phyloP scores from a whole-genome alignment of 306 rosid genomes.

The Vigna unguiculata region DNA sequence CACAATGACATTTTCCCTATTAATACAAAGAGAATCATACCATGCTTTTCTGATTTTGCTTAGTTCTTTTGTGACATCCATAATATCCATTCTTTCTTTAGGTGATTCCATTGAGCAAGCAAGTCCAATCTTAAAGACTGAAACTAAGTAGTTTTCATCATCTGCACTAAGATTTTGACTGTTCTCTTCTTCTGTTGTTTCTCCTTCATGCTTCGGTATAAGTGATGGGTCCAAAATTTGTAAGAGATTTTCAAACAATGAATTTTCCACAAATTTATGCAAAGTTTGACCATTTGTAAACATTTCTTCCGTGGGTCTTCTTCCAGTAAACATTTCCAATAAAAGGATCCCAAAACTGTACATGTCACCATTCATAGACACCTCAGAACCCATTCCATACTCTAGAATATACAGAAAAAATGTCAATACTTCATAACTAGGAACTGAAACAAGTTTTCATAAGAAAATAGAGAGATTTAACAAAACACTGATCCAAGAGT shows the following conservation, averaged over 20 bases:
- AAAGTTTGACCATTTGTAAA: background rate
- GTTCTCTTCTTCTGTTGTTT: background rate
- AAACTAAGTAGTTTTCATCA: background rate
- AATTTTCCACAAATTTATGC: background rate
- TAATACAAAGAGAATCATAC: background rate
- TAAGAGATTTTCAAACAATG: background rate
- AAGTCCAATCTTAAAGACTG: background rate
- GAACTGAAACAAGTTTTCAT: too few species aligned
- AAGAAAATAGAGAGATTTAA: too few species aligned
- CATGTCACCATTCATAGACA: background rate
- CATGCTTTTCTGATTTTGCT: background rate
- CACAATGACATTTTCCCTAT: too few species aligned
- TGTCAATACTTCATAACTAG: too few species aligned
- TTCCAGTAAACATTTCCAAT: background rate
- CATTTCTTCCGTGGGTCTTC: background rate
- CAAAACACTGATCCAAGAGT: background rate
- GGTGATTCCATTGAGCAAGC: background rate
- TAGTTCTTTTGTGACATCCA: background rate
- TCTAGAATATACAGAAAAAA: background rate
- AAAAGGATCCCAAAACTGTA: background rate
- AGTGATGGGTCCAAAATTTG: background rate
- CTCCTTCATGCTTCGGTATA: background rate
- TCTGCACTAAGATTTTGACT: background rate
- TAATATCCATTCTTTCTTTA: background rate
- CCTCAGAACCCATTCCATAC: background rate